Percentiles rank a stretch among this genome's conserved stretches.
These are phyloP conservation scores for Quillaja saponaria DNA, from an alignment of 306 rosid genomes.

Conservation along the genomic window DNA sequence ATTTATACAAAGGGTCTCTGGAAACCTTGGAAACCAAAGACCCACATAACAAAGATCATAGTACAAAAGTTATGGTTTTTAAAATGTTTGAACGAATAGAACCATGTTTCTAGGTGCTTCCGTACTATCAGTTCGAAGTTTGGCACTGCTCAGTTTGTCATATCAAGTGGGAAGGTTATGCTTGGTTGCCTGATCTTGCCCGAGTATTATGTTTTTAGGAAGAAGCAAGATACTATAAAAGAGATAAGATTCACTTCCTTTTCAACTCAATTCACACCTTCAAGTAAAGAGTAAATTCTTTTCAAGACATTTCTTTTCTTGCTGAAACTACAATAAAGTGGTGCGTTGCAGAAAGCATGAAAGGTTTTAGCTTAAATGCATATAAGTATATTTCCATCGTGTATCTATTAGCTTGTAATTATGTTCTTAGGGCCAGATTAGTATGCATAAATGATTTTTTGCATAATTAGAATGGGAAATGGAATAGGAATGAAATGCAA, in stretches of 20 bases:
- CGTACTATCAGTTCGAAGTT: slow-evolving; percentile 63
- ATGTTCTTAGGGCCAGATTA: too few species aligned
- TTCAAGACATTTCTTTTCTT: slow-evolving; percentile 12
- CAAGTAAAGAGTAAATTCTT: slow-evolving; percentile 3
- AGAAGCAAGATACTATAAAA: slow-evolving; percentile 55
- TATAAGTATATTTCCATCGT: too few species aligned
- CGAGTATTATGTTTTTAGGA: slow-evolving; percentile 49
- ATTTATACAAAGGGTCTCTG: slow-evolving; percentile 26
- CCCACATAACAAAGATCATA: slow-evolving; percentile 28
- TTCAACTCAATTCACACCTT: not conserved
- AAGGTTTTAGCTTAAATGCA: too few species aligned
- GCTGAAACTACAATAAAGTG: not conserved
- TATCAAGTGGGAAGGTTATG: slow-evolving; percentile 62
- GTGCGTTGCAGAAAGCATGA: not conserved
- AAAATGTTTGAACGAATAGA: slow-evolving; percentile 54
- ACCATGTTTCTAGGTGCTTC: slow-evolving; percentile 68
- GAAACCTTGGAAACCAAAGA: slow-evolving; percentile 32
- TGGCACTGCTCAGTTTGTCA: slow-evolving; percentile 48
- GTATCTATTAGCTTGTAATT: too few species aligned
- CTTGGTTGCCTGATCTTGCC: slow-evolving; percentile 62
- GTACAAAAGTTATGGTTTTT: slow-evolving; percentile 42
- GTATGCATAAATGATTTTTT: too few species aligned
- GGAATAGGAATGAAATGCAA: too few species aligned
- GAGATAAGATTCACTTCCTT: slow-evolving; percentile 46
- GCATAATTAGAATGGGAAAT: too few species aligned